Evolutionary conservation across 495 filamentous ascomycete species (phyloP), one percentile per base, ranked within the genome.

Genomic region (Rostrohypoxylon terebratum): DNA sequence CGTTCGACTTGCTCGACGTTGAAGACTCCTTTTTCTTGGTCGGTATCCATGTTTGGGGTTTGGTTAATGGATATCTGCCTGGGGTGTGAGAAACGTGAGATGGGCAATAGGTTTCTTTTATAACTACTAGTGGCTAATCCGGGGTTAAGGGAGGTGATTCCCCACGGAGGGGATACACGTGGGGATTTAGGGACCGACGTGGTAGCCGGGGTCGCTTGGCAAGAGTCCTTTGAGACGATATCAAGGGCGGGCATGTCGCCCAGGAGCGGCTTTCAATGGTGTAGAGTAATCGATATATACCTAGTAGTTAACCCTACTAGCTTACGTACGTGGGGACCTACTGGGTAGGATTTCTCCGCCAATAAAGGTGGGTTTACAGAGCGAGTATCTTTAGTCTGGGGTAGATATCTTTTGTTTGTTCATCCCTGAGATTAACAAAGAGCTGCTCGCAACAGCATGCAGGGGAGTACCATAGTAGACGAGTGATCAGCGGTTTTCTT

Each of bases 1-100:
- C 53, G 63, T 33, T 79, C 75, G 67, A 76, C 36, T 34, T 78
- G 74, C 11, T 61, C 68, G 54, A 77, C 25, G 42, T 63, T 65
- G 33, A 62, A 44, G 1, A 54, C 53, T 31, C 58, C 72, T 48
- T 78, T 78, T 21, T 78, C 74, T 45, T 67, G 62, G 48, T 75
- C 71, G 66, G 31, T 69, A 42, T 75, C 71, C 76, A 78, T 78
- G 57, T 23, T 63, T 63, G 31, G 44, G 62, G 34, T 6, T 50
- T 59, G 6, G 3, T 11, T 44, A 25, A 28, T 28, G 3, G 28
- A 5, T 28, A 28, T 28, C 10, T 58, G 21, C 11, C 16, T 8
- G 21, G 16, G 23, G 16, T 38, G 5, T 68, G 11, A 10, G 16
- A 38, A 36, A 55, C 10, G 23, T 18, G 40, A 7, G 20, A 36